A percentile compares a stretch with the other conserved stretches of the same genome.
Conservation (phyloP, 2,329 filamentous ascomycete genomes). For the Alternaria sp. region DNA sequence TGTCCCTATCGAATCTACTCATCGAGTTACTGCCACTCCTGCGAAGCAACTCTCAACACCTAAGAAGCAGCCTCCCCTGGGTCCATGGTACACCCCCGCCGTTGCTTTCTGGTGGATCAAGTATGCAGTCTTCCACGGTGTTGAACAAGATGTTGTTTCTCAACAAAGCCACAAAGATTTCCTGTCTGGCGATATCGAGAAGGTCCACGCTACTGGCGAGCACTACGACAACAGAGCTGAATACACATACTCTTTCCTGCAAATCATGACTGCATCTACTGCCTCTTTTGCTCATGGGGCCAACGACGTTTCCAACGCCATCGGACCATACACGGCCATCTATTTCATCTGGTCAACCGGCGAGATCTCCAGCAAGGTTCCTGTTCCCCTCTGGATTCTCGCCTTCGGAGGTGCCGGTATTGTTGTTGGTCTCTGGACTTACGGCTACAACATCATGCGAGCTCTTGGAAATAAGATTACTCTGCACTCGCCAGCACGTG, state of each 20-base stretch:
- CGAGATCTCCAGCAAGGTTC: constrained; percentile 24
- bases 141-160: constrained; percentile 60
- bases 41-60: constrained; percentile 22
- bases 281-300: constrained; percentile 77
- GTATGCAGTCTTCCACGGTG: constrained; percentile 59
- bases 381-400: constrained; percentile 51
- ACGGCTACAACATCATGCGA: constrained; percentile 72
- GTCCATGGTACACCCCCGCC: constrained; percentile 55
- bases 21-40: not conserved
- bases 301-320: constrained; percentile 70
- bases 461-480: constrained; percentile 70
- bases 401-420: constrained; percentile 60
- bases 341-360: constrained; percentile 67
- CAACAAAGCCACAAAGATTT: constrained; percentile 54
- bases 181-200: constrained; percentile 63
- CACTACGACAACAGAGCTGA: constrained; percentile 70
- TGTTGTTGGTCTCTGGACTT: constrained; percentile 68
- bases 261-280: constrained; percentile 67
- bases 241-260: constrained; percentile 57
- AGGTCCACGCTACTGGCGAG: constrained; percentile 64
- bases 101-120: constrained; percentile 60
- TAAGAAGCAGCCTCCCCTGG: constrained; percentile 44
- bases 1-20: constrained; percentile 17
- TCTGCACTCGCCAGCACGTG: constrained; percentile 68
- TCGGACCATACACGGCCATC: constrained; percentile 67